Evolutionary conservation across 768 basidiomycete genomes (phyloP).

Genomic region (Podaxis sp.): DNA sequence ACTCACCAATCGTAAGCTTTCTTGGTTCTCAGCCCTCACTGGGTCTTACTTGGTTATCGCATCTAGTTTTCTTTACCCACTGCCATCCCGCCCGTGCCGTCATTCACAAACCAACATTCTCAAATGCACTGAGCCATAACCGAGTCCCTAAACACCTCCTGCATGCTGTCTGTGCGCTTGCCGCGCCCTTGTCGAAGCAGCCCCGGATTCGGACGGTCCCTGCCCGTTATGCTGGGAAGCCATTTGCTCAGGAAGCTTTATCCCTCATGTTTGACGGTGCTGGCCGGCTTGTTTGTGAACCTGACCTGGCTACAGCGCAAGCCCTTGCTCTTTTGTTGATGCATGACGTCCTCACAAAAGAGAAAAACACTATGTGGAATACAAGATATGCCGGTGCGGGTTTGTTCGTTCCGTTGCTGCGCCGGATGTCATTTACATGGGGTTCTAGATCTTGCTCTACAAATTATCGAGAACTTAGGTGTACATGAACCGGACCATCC

Average conservation of each 20-base stretch:
- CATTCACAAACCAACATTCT: conserved; percentile 78
- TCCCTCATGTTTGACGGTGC: conserved; percentile 70
- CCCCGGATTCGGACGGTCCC: conserved; percentile 56
- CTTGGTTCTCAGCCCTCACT: conserved; percentile 14
- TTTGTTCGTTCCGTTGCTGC: conserved; percentile 16
- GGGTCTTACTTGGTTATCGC: conserved; percentile 14
- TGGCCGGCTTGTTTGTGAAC: conserved; percentile 59
- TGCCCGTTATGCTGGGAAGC: conserved; percentile 53
- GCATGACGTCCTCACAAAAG: conserved; percentile 55
- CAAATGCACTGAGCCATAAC: conserved; percentile 61
- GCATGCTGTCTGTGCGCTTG: conserved; percentile 73
- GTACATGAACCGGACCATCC: conserved; percentile 64
- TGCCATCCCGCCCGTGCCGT: conserved; percentile 75
- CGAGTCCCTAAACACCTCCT: conserved; percentile 70
- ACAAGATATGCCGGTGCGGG: conserved; percentile 50
- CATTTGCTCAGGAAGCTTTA: conserved; percentile 59
- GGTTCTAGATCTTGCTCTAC: conserved; percentile 56
- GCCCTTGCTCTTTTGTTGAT: conserved; percentile 71
- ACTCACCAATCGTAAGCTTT: conserved; percentile 64
- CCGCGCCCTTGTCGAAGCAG: conserved; percentile 72
- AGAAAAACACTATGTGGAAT: conserved; percentile 34
- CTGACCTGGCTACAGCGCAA: conserved; percentile 71
- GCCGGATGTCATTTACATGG: conserved; percentile 22
- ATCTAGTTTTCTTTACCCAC: conserved; percentile 76
- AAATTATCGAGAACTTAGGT: conserved; percentile 65